Conservation (phyloP, 306 rosid genomes). For the Pyrus pyrifolia region DNA sequence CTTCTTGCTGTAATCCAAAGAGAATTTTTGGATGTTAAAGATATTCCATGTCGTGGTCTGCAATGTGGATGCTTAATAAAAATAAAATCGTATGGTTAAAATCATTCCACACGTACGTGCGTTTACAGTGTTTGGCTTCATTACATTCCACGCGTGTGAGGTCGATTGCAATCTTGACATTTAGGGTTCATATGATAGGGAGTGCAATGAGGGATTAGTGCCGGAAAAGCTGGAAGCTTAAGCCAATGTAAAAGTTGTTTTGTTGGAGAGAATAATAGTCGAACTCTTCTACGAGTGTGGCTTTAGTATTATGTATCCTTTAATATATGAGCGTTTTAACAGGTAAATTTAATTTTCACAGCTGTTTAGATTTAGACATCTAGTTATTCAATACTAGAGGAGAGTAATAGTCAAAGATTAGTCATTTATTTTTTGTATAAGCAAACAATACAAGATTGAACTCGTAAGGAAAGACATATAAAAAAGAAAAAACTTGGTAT, state of each 20-base stretch:
- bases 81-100: slow-evolving; percentile 9
- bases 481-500: not conserved
- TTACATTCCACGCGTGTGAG: slow-evolving; percentile 17
- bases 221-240: slow-evolving; percentile 50
- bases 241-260: not conserved
- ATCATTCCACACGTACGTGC: slow-evolving; percentile 36
- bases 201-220: slow-evolving; percentile 59
- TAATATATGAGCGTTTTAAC: too few relatives aligned
- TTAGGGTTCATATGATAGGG: slow-evolving; percentile 13
- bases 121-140: slow-evolving; percentile 17
- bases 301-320: too few relatives aligned
- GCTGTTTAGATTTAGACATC: too few relatives aligned
- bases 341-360: too few relatives aligned
- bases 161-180: slow-evolving; percentile 40
- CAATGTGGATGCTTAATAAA: slow-evolving; percentile 1
- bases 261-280: too few relatives aligned
- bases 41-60: slow-evolving; percentile 61
- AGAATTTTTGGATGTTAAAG: slow-evolving; percentile 28
- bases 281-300: too few relatives aligned
- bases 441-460: not conserved
- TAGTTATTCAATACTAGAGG: too few relatives aligned
- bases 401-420: too few relatives aligned
- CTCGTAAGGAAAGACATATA: too few relatives aligned
- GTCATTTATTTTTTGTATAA: too few relatives aligned
- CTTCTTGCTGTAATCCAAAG: slow-evolving; percentile 23